These are phyloP conservation scores for Solioccasus polychromus DNA, from an alignment of 768 basidiomycete species.

Conservation along the genomic window DNA sequence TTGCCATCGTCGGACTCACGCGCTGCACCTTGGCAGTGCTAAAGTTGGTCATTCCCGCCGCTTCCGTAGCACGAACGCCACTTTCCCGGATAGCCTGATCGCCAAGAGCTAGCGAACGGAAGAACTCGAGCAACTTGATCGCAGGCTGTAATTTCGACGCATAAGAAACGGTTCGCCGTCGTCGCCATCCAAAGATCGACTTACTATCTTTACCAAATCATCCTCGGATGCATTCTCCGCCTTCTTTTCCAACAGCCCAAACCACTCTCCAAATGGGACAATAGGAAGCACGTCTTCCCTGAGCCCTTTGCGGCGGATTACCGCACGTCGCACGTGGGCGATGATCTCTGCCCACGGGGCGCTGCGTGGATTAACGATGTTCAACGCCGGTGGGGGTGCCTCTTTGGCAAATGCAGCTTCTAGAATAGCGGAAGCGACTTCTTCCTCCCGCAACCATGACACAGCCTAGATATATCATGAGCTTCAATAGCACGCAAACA, in stretches of 20 bases:
- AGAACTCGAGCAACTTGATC: too few species aligned
- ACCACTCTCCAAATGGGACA: constrained; percentile 33
- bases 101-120: constrained; percentile 16
- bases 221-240: constrained; percentile 14
- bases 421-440: too few species aligned
- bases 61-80: neutral
- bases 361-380: too few species aligned
- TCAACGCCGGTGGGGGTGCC: too few species aligned
- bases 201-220: constrained; percentile 27
- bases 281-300: constrained; percentile 19
- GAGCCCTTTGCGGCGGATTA: constrained; percentile 1
- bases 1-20: constrained; percentile 11
- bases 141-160: too few species aligned
- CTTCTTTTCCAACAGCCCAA: constrained; percentile 19
- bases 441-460: too few species aligned
- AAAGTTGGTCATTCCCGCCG: constrained; percentile 6
- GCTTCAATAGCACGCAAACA: neutral
- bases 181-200: too few species aligned
- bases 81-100: constrained; percentile 1
- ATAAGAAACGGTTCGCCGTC: too few species aligned
- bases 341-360: too few species aligned
- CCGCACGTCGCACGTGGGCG: neutral
- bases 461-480: too few species aligned
- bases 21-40: too few species aligned
- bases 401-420: too few species aligned